A percentile compares a stretch with the other conserved stretches of the same genome.
Evolutionary conservation across 202 grass and related monocot genomes (phyloP).

Genomic region (Elaeis oleifera): DNA sequence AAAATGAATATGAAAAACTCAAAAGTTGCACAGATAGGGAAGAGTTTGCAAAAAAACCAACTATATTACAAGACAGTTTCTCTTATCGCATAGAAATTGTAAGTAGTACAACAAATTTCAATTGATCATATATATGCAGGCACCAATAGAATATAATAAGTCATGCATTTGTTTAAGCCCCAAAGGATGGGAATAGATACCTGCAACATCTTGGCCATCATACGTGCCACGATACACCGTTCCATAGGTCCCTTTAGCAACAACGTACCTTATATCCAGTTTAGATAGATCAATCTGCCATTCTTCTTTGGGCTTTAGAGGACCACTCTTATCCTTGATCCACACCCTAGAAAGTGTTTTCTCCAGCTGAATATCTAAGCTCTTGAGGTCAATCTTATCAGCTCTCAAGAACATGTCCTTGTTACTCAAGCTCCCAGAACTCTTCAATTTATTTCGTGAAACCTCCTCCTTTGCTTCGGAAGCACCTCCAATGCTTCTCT

Average conservation of each 20-base stretch:
- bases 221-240: slow-evolving; percentile 14
- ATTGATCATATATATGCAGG: too few species aligned
- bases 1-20: too few species aligned
- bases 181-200: background rate
- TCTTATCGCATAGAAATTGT: too few species aligned
- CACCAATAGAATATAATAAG: background rate
- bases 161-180: background rate
- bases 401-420: slow-evolving; percentile 7
- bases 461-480: background rate
- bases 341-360: slow-evolving; percentile 14
- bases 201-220: slow-evolving; percentile 16
- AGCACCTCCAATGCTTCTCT: background rate
- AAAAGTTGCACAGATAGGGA: too few species aligned
- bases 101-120: too few species aligned
- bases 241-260: slow-evolving; percentile 15
- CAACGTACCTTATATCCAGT: slow-evolving; percentile 9
- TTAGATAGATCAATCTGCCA: slow-evolving; percentile 17
- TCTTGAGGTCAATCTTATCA: slow-evolving; percentile 18
- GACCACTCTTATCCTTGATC: slow-evolving; percentile 10
- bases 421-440: background rate
- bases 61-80: too few species aligned
- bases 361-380: slow-evolving; percentile 20
- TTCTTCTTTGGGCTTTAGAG: slow-evolving; percentile 3
- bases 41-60: too few species aligned
- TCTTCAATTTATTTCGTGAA: background rate